Base-by-base conservation (phyloP, 2,329 filamentous ascomycete species). In the Hypomyces perniciosus region DNA sequence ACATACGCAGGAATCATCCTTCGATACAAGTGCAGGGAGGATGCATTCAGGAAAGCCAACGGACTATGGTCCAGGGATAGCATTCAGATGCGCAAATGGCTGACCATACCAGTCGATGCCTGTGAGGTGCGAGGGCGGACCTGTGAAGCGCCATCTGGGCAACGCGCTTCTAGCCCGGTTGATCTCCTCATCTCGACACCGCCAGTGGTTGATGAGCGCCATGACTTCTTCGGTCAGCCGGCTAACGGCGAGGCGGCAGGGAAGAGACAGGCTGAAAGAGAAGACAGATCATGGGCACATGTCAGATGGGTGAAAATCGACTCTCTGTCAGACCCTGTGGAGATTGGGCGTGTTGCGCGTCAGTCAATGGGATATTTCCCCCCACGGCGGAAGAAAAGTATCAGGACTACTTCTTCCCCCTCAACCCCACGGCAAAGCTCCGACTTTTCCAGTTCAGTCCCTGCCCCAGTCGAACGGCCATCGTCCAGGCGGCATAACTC, bases 61-160 rank as follows among this genome's bases (percentile, higher is more conserved):
- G 83, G 93, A 8, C 83, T 99, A 62, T 99, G 93, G 93, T 89
- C 90, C 6, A 89, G 90, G 56, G 93, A 97, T 64, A 90, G 83
- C 56, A 86, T 97, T 34, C 92, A 96, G 65, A 82, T 84, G 44
- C 84, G 91, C 53, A 88, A 88, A 61, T 85, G 82, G 56, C 78
- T 99, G 12, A 78, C 91, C 7, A 73, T 99, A 47, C 93, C 93
- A 0, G 89, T 97, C 4, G 91, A 96, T 66, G 86, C 89, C 38
- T 97, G 92, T 66, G 84, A 86, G 39, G 76, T 91, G 39, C 93
- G 90, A 63, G 90, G 92, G 30, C 79, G 83, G 46, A 79, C 79
- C 12, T 84, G 81, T 61, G 76, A 80, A n/a, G 67, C 76, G 3
- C 80, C 81, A 4, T 8, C 9, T 6, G 68, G 70, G 13, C 61